Evolutionary conservation across 352 stramenopile species (phyloP).

Genomic region (Phytophthora pistaciae): DNA sequence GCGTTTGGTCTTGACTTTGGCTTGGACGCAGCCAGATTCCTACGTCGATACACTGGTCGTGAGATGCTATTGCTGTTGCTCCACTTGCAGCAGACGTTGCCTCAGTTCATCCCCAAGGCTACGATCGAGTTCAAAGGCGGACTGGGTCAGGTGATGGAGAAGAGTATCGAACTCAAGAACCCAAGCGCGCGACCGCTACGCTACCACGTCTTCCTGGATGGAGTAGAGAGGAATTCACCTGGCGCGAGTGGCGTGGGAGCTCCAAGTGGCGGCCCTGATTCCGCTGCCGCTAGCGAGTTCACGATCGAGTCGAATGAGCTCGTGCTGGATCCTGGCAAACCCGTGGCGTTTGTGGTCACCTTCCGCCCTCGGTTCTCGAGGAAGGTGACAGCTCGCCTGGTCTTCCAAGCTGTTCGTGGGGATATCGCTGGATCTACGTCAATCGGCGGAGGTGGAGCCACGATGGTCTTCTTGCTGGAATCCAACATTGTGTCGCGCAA

Average conservation of each 20-base stretch:
- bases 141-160: conserved; percentile 88
- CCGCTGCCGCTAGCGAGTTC: conserved; percentile 55
- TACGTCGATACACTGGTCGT: conserved; percentile 63
- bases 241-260: not conserved
- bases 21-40: conserved; percentile 58
- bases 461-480: conserved; percentile 93
- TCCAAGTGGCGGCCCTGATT: not conserved
- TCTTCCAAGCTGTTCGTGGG: conserved; percentile 84
- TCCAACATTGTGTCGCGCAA: conserved; percentile 83
- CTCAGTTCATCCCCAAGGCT: conserved; percentile 93
- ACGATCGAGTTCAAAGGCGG: conserved; percentile 93
- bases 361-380: conserved; percentile 87
- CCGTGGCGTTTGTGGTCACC: conserved; percentile 81
- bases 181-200: conserved; percentile 79
- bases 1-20: conserved; percentile 88
- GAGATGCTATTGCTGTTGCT: conserved; percentile 89
- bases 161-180: conserved; percentile 96
- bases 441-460: conserved; percentile 51
- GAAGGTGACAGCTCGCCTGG: conserved; percentile 87
- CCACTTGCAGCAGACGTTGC: conserved; percentile 92
- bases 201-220: conserved; percentile 93
- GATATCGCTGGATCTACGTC: conserved; percentile 23
- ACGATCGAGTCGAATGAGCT: conserved; percentile 76
- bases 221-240: conserved; percentile 6
- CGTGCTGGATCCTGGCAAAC: conserved; percentile 82